Evolutionary conservation across 768 basidiomycete genomes (phyloP), one percentile per base, ranked within the genome.

Genomic region (Hygrophorus pudorinus): DNA sequence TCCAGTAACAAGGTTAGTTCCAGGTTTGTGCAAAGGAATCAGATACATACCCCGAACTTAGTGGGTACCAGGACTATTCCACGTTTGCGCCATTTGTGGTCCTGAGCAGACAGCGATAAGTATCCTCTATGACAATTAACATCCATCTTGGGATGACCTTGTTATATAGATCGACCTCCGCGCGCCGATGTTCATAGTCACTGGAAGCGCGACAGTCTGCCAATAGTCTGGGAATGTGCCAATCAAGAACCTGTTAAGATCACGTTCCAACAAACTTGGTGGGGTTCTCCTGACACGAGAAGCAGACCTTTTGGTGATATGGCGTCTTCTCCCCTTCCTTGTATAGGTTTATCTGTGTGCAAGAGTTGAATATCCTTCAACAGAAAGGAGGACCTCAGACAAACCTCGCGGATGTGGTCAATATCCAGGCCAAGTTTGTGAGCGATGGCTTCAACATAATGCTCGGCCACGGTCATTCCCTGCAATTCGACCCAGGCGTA

Each of bases 71-170:
- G 44, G 2, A 50, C 51, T 16, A 53, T 48, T 3, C 51, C 51
- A 17, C 51, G 51, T 16, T 53, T 53, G 30, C 51, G 37, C 51
- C 51, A 53, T 37, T 53, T 50, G 21, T 53, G 51, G 31, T 53
- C 51, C 37, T 35, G 33, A 4, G 13, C 33, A 35, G 24, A 35
- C 3, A 35, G 9, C 4, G 17, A 35, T 35, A 35, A 35, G 33
- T 9, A 3, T 24, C 24, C 4, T 7, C 24, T 24, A 7, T 24
- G 33, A 35, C 5, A 5, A 35, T 35, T 17, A 35, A 13, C 17
- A 13, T 3, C 9, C 17, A n/a, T 35, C 33, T 35, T 3, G 17
- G 33, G 17, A 10, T n/a, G 13, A 35, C 33, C n/a, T 50, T 47
- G 33, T 53, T 53, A 38, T 49, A 53, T 6, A 43, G 48, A 39